Base-by-base conservation (phyloP, 2,329 filamentous ascomycete genomes). In the Pestalotiopsis sp. region DNA sequence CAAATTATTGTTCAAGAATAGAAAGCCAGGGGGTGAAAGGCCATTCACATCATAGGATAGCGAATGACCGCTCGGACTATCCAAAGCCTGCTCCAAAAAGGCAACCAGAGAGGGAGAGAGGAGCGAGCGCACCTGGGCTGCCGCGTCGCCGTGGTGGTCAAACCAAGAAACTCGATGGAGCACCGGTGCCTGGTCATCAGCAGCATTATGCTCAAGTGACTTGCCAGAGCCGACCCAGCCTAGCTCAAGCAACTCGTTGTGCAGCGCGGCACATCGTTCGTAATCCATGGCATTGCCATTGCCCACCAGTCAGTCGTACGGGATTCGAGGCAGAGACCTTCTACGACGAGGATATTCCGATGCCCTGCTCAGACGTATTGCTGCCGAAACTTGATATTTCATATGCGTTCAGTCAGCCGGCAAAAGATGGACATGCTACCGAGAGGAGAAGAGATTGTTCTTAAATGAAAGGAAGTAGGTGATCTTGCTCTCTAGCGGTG, bases 21-120 rank as follows among this genome's bases (percentile, higher is more conserved):
- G 52, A 31, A 52, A 9, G 20, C 62, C 56, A 38, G 70, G 71
- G 11, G 13, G 38, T 9, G 45, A 52, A 5, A 72, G 67, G 31
- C 66, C 68, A 31, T 36, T 57, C 62, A 57, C 67, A 64, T 72
- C 72, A 63, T 72, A 73, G 56, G 65, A 68, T 49, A 73, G 70
- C 52, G 58, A 68, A 20, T 70, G 66, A 31, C 64, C 69, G 38
- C 68, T 60, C 20, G 23, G 49, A 13, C 66, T 58, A 62, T n/a
- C 41, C 41, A 62, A 67, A 20, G 71, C 71, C 13, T 38, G 52
- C 31, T 71, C 63, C 23, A 73, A 49, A 66, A 73, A 73, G 13
- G 31, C 66, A 9, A 52, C 60, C 31, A 73, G 64, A 6, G 67
- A 68, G 62, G 71, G 66, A 23, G 72, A 73, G 13, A 73, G 63